A percentile compares a stretch with the other conserved stretches of the same genome.
Conservation (phyloP, 768 basidiomycete genomes). For the Arthromyces matolae region DNA sequence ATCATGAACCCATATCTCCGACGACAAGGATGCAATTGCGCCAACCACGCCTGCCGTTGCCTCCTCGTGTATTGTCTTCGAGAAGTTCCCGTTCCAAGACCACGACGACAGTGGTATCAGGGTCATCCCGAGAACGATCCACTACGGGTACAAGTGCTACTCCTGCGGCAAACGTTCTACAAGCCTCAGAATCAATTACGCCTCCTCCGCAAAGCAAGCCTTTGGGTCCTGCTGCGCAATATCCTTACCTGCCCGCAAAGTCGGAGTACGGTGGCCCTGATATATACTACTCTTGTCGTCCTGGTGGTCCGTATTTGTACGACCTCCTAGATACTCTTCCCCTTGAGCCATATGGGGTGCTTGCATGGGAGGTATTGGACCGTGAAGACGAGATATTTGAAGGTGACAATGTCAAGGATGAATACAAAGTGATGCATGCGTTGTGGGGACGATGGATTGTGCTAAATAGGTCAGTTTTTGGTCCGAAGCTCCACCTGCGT, state of each 20-base stretch:
- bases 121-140: slow-evolving; percentile 15
- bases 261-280: slow-evolving; percentile 44
- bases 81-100: slow-evolving; percentile 9
- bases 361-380: slow-evolving; percentile 67
- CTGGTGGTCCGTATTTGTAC: slow-evolving; percentile 59
- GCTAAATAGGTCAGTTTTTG: slow-evolving; percentile 44
- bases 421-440: slow-evolving; percentile 76
- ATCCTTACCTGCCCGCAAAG: slow-evolving; percentile 49
- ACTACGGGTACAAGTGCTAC: slow-evolving; percentile 10
- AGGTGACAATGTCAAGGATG: slow-evolving; percentile 64
- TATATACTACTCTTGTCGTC: slow-evolving; percentile 58
- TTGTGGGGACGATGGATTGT: slow-evolving; percentile 77
- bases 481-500: background rate
- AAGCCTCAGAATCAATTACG: too few relatives aligned
- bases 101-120: background rate
- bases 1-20: background rate
- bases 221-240: slow-evolving; percentile 47
- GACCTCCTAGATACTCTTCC: slow-evolving; percentile 62
- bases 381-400: slow-evolving; percentile 76
- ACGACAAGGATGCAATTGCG: slow-evolving; percentile 1
- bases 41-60: slow-evolving; percentile 1
- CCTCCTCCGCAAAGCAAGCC: slow-evolving; percentile 41
- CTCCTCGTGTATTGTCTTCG: background rate
- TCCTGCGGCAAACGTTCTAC: slow-evolving; percentile 7
- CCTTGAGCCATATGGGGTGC: slow-evolving; percentile 57